A percentile compares a stretch with the other conserved stretches of the same genome.
Evolutionary conservation across 257 asterid species (phyloP).

Genomic region (Solanum lignicaule): DNA sequence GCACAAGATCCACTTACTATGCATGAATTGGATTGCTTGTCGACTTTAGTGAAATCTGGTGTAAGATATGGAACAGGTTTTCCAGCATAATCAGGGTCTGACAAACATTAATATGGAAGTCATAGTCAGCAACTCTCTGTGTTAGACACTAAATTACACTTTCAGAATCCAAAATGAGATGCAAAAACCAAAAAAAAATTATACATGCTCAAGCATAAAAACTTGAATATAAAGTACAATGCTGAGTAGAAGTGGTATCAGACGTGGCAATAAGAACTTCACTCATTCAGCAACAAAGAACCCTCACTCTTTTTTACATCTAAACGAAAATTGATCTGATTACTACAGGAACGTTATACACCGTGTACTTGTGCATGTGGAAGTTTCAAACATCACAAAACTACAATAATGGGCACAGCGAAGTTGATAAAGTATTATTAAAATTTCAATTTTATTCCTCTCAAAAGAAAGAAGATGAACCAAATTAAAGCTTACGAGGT

Average conservation of each 20-base stretch:
- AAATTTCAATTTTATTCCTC: neutral
- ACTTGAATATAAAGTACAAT: neutral
- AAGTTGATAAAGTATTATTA: neutral
- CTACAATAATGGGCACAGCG: neutral
- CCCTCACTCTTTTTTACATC: neutral
- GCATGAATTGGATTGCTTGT: slow-evolving; percentile 22
- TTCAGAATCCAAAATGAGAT: neutral
- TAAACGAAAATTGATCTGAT: neutral
- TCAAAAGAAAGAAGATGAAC: neutral
- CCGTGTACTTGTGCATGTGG: neutral
- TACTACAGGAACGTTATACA: neutral
- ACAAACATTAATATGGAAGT: slow-evolving; percentile 9
- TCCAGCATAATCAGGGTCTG: slow-evolving; percentile 40
- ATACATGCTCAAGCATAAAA: neutral
- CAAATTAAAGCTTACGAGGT: neutral
- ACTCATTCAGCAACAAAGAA: neutral
- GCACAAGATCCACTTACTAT: slow-evolving; percentile 25
- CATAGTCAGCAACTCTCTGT: neutral
- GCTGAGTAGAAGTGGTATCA: neutral
- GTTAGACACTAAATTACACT: neutral
- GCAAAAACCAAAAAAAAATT: neutral
- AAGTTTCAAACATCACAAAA: neutral
- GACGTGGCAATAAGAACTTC: neutral
- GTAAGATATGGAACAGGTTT: slow-evolving; percentile 39
- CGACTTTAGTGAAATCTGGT: slow-evolving; percentile 25